phyloP scores from a whole-genome alignment of 441 rosid species.

The Adansonia madagascariensis region DNA sequence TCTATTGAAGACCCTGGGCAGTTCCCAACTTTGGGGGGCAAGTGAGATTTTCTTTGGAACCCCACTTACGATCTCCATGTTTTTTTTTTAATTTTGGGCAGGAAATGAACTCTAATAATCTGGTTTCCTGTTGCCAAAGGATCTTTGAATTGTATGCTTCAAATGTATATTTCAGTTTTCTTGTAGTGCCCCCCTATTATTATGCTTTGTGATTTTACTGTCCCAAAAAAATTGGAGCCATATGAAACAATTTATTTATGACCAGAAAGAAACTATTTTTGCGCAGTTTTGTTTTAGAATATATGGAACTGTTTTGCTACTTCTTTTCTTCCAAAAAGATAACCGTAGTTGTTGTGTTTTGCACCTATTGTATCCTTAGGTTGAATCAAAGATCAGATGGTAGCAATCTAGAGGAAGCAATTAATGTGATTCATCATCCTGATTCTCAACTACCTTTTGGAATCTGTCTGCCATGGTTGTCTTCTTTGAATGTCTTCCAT shows the following conservation, averaged over 20 bases:
- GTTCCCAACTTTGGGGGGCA: slow-evolving; percentile 70
- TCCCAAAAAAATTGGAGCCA: slow-evolving; percentile 19
- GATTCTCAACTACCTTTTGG: background rate
- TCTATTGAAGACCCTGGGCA: slow-evolving; percentile 64
- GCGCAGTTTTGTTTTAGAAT: slow-evolving; percentile 26
- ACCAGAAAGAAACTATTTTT: background rate
- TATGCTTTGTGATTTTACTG: background rate
- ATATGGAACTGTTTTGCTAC: background rate
- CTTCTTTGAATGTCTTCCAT: background rate
- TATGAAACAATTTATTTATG: slow-evolving; percentile 19
- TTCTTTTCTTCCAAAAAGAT: background rate
- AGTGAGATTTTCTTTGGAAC: slow-evolving; percentile 19
- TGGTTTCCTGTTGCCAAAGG: slow-evolving; percentile 8
- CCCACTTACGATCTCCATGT: slow-evolving; percentile 6
- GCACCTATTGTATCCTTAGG: background rate
- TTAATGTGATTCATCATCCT: background rate
- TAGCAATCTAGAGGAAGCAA: background rate
- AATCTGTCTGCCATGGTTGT: background rate
- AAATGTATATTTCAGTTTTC: slow-evolving; percentile 30
- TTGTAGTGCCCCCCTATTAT: background rate
- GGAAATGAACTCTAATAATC: slow-evolving; percentile 7
- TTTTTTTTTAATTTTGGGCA: background rate
- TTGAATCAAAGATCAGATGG: background rate
- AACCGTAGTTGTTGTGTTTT: background rate
- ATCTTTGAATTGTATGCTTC: slow-evolving; percentile 26